Evolutionary conservation across 2,329 filamentous ascomycete species (phyloP), one percentile per base, ranked within the genome.

Genomic region (Stemphylium lycopersici): DNA sequence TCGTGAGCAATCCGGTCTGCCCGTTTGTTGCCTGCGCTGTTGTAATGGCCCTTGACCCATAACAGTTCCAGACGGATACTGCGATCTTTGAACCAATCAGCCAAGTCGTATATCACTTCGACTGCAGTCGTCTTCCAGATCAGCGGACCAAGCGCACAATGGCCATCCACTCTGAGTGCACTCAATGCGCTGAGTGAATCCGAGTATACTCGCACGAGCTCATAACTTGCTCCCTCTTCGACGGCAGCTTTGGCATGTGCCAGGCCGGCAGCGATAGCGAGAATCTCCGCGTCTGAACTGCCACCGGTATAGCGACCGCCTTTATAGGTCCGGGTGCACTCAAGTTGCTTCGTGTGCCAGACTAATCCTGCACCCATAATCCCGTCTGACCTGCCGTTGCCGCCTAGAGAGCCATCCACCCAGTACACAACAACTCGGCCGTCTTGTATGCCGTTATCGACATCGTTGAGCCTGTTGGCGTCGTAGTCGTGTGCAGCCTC

Each of bases 21-120:
- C 0, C 36, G 6, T 1, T 15, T 3, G 24, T 61, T 59, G 6
- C 55, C 56, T 4, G 40, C 36, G 26, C 57, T 58, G 2, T 18
- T 10, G 0, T 11, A 1, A 13, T 64, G 61, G 0, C 55, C 55
- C n/a, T 62, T 64, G 3, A 62, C 59, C 61, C 61, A 62, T 2
- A 43, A 3, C 1, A 62, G n/a, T 20, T 62, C 43, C 6, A 62
- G 26, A 0, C 7, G 1, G 0, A 60, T 43, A 1, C 43, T 39
- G 0, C 26, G n/a, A 1, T 33, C 13, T 0, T 15, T n/a, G 1
- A 62, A 43, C 50, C 48, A 58, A 1, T 58, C 41, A 0, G 51
- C 33, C 3, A 44, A 38, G 6, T 55, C 52, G 34, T 46, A 56
- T 0, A 59, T 1, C 0, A 6, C 16, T 24, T 53, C 7, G 1